phyloP scores from a whole-genome alignment of 2,329 filamentous ascomycete genomes.

The Xylariaceae sp. region DNA sequence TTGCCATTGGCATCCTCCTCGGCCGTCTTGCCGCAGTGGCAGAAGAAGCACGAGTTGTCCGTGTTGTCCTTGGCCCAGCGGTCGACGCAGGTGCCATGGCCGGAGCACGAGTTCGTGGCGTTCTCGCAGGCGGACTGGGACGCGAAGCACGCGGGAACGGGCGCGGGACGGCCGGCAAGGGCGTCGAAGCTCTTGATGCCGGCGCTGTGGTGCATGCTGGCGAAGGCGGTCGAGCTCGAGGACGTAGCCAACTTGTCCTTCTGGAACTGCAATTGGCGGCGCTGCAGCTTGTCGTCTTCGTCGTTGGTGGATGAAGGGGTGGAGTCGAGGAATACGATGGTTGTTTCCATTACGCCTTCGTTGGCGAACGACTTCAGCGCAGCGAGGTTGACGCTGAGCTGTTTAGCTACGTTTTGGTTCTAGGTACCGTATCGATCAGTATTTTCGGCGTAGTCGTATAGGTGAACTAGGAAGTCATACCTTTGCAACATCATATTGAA shows the following conservation, averaged over 20 bases:
- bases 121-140: slow-evolving; percentile 62
- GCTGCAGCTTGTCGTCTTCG: slow-evolving; percentile 38
- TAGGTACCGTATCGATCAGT: slow-evolving; percentile 19
- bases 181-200: slow-evolving; percentile 27
- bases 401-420: slow-evolving; percentile 39
- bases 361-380: slow-evolving; percentile 43
- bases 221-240: slow-evolving; percentile 24
- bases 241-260: slow-evolving; percentile 39
- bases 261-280: slow-evolving; percentile 36
- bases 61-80: slow-evolving; percentile 49
- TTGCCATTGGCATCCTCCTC: slow-evolving; percentile 42
- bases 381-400: slow-evolving; percentile 41
- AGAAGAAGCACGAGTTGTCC: slow-evolving; percentile 63
- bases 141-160: slow-evolving; percentile 68
- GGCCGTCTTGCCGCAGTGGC: slow-evolving; percentile 63
- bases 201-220: slow-evolving; percentile 9
- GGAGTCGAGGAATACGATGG: slow-evolving; percentile 50
- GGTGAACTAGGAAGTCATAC: slow-evolving; percentile 10
- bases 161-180: slow-evolving; percentile 33
- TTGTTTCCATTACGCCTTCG: slow-evolving; percentile 50
- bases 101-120: slow-evolving; percentile 72
- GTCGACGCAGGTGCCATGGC: slow-evolving; percentile 71
- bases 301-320: slow-evolving; percentile 18
- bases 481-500: slow-evolving; percentile 30
- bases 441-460: not conserved